Base-by-base conservation (phyloP, 2,329 filamentous ascomycete genomes). In the Fusarium torulosum region DNA sequence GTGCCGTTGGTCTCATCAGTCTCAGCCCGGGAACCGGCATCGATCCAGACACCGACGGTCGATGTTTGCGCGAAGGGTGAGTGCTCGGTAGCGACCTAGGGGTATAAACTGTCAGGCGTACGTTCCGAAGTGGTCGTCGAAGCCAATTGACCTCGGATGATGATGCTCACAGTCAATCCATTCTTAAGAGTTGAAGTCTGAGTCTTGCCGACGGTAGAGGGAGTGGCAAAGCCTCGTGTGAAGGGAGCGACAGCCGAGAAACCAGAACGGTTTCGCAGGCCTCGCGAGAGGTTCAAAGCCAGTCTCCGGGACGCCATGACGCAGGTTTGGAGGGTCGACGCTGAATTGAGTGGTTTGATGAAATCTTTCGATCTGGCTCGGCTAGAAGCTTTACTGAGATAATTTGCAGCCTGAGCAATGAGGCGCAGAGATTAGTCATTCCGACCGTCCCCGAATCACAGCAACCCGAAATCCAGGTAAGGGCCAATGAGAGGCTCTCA, bases 1-100 rank as follows among this genome's bases (percentile, higher is more conserved):
- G 96, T 99, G 83, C 96, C 96, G 86, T 98, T 99, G 79, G 93
- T 98, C 89, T 94, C 94, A 84, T 96, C 90, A 75, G 96, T 99
- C 88, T 99, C 96, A 81, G 96, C 94, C 82, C 96, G 89, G 82
- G 94, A 97, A 80, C 96, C 96, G 81, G 96, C 95, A 84, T 99
- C 96, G 81, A 99, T 99, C 94, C 96, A 99, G 73, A 99, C 93
- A 80, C 96, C 96, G 77, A 98, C 94, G 56, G 95, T 98, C 77
- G 94, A 97, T 67, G 96, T 98, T 86, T 98, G 94, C 77, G 95
- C 95, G 88, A 94, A 98, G 76, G 95, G 96, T 71, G 94, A 97
- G 86, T 98, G 92, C 83, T 99, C 95, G 75, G 96, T 97, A 74
- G 96, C 96, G 80, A 99, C 94, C 95, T 98, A 80, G 59, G 35